Percentiles rank a stretch among this genome's conserved stretches.
Conservation (phyloP, 2,329 filamentous ascomycete genomes). For the Curvularia sp. region DNA sequence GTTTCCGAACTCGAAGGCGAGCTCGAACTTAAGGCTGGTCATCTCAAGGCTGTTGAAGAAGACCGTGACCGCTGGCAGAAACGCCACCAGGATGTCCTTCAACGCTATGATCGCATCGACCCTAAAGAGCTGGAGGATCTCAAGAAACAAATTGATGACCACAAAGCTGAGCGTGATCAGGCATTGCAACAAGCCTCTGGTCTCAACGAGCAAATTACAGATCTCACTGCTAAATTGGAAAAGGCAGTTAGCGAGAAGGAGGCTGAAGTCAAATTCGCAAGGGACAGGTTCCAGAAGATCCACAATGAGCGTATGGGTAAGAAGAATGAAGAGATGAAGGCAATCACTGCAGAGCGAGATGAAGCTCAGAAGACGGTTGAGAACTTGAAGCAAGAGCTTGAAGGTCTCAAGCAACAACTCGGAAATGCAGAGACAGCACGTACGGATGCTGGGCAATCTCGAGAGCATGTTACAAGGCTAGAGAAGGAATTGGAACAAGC, state of each 20-base stretch:
- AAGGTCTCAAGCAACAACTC: constrained; percentile 56
- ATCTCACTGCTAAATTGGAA: constrained; percentile 49
- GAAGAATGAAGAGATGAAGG: constrained; percentile 58
- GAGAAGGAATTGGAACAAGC: constrained; percentile 34
- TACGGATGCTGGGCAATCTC: constrained; percentile 24
- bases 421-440: constrained; percentile 20
- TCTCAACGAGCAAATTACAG: constrained; percentile 57
- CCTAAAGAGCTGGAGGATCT: constrained; percentile 90
- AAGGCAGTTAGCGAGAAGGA: constrained; percentile 41
- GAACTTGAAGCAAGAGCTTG: constrained; percentile 62
- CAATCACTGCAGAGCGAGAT: constrained; percentile 67
- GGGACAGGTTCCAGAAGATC: constrained; percentile 58
- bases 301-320: constrained; percentile 40
- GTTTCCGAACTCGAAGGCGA: constrained; percentile 84
- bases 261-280: constrained; percentile 53
- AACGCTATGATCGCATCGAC: constrained; percentile 94
- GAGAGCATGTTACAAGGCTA: constrained; percentile 69
- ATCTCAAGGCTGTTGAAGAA: constrained; percentile 86
- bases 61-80: constrained; percentile 96
- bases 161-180: constrained; percentile 61
- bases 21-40: constrained; percentile 80
- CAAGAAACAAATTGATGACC: constrained; percentile 72
- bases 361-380: constrained; percentile 53
- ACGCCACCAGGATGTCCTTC: constrained; percentile 91
- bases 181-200: constrained; percentile 58